These are phyloP conservation scores for Enterospora canceri DNA, from an alignment of 371 early-diverging fungal genomes.

Conservation along the genomic window DNA sequence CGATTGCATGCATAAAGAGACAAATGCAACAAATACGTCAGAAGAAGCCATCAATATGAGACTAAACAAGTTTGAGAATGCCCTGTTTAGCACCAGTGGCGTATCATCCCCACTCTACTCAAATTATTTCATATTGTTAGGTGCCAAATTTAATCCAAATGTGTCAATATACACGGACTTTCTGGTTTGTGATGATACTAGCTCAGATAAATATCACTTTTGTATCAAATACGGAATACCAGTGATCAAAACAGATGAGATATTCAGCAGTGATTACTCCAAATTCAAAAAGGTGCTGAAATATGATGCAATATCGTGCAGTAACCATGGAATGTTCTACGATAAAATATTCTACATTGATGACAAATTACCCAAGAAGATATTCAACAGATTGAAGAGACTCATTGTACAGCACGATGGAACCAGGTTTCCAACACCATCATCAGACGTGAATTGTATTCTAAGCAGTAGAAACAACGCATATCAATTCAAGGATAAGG, in stretches of 20 bases:
- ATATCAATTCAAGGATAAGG: conserved; percentile 19
- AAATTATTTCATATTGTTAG: conserved; percentile 50
- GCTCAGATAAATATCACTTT: conserved; percentile 37
- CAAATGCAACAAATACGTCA: not conserved
- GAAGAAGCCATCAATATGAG: not conserved
- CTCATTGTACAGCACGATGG: conserved; percentile 53
- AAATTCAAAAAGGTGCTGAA: conserved; percentile 20
- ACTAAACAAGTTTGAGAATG: conserved; percentile 43
- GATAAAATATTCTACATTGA: conserved; percentile 52
- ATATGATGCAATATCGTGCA: conserved; percentile 19
- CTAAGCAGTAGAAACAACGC: conserved; percentile 10
- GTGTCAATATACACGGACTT: conserved; percentile 44
- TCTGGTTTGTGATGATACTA: conserved; percentile 29
- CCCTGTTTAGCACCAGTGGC: conserved; percentile 44
- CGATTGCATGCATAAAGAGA: conserved; percentile 44
- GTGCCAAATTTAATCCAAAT: conserved; percentile 38
- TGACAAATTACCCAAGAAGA: conserved; percentile 13
- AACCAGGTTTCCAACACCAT: conserved; percentile 38
- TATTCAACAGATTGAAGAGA: conserved; percentile 44
- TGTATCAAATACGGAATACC: conserved; percentile 50
- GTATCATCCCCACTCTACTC: conserved; percentile 44
- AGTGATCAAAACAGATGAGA: conserved; percentile 35
- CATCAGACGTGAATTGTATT: conserved; percentile 38
- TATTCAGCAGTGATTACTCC: conserved; percentile 38
- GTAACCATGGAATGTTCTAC: conserved; percentile 39